Percentiles rank a stretch among this genome's conserved stretches.
These are phyloP conservation scores for Coniochaeta sp. DNA, from an alignment of 2,329 filamentous ascomycete genomes.

Conservation along the genomic window DNA sequence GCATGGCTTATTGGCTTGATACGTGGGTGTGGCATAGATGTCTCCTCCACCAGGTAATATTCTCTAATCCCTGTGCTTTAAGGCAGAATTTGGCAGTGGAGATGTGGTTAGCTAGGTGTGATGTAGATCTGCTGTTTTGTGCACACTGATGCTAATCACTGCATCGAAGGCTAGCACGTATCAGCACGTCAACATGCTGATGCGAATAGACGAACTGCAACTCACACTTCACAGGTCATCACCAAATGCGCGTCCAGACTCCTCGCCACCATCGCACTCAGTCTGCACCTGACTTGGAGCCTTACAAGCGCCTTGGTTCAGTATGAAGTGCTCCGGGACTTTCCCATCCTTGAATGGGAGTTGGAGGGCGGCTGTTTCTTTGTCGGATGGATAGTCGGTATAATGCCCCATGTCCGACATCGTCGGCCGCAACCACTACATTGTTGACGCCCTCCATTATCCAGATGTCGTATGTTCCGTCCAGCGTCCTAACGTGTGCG, in stretches of 20 bases:
- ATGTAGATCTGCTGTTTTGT: too few relatives aligned
- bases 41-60: too few relatives aligned
- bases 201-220: neutral
- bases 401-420: slow-evolving; percentile 15
- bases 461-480: slow-evolving; percentile 6
- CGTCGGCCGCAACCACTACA: slow-evolving; percentile 17
- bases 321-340: slow-evolving; percentile 2
- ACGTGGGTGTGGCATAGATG: too few relatives aligned
- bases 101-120: too few relatives aligned
- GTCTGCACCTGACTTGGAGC: neutral
- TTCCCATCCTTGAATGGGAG: slow-evolving; percentile 16
- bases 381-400: slow-evolving; percentile 17
- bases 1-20: neutral
- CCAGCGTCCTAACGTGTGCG: slow-evolving; percentile 6
- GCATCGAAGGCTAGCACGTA: too few relatives aligned
- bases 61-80: too few relatives aligned
- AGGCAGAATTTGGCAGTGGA: too few relatives aligned
- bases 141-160: too few relatives aligned
- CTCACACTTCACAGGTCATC: neutral
- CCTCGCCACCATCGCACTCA: neutral
- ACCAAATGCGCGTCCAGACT: neutral
- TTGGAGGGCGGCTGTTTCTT: slow-evolving; percentile 16
- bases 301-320: neutral
- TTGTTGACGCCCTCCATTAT: slow-evolving; percentile 8
- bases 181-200: too few relatives aligned